These are phyloP conservation scores for Moelleriella libera DNA, from an alignment of 2,329 filamentous ascomycete species.

Conservation along the genomic window DNA sequence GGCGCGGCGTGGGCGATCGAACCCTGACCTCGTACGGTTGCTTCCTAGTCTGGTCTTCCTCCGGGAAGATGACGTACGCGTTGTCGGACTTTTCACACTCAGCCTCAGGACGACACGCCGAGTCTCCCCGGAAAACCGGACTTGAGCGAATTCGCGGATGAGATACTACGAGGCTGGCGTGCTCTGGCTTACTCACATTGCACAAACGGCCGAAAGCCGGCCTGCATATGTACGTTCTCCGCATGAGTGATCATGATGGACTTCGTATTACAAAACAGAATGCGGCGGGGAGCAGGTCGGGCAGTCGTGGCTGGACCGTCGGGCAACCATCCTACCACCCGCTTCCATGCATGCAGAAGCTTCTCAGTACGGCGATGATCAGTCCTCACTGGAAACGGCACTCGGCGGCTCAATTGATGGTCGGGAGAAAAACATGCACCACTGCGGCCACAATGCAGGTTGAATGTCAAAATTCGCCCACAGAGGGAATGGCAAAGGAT, in stretches of 20 bases:
- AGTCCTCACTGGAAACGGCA: too few species aligned
- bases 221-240: neutral
- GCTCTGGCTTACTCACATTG: neutral
- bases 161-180: neutral
- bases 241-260: neutral
- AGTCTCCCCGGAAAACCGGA: neutral
- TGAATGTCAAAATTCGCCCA: neutral
- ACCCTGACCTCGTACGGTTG: neutral
- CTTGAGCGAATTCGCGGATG: neutral
- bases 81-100: neutral
- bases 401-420: too few species aligned
- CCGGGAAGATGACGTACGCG: neutral
- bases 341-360: too few species aligned
- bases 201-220: neutral
- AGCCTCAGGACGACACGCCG: neutral
- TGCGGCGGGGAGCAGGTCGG: neutral
- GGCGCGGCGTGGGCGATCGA: too few species aligned
- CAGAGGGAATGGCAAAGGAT: neutral
- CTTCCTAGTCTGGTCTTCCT: neutral
- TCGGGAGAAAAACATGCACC: neutral
- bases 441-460: neutral
- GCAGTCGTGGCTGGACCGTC: too few species aligned
- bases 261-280: neutral
- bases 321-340: too few species aligned
- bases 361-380: too few species aligned